Conservation (phyloP, 2,329 filamentous ascomycete species). For the Cladosporium sp. region DNA sequence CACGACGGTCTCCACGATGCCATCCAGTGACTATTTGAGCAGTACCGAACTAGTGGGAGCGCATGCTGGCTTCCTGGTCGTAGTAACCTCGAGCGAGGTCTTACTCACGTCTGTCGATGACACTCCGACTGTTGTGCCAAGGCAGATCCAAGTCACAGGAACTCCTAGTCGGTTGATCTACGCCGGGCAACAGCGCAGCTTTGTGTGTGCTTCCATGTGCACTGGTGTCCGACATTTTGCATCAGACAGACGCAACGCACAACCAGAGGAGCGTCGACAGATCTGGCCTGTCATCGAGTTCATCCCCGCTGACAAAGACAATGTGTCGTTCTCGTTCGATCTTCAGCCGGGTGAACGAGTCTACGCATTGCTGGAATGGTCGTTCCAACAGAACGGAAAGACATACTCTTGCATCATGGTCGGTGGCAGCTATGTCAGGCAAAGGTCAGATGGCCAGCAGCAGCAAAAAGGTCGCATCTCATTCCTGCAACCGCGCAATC, state of each 20-base stretch:
- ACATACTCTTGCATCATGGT: constrained; percentile 65
- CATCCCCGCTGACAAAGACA: constrained; percentile 32
- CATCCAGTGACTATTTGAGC: constrained; percentile 24
- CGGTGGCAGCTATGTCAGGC: constrained; percentile 47
- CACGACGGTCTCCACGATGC: constrained; percentile 27
- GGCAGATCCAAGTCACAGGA: constrained; percentile 32
- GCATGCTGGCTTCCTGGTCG: constrained; percentile 27
- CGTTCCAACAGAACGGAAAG: constrained; percentile 49
- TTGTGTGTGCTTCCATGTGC: constrained; percentile 51
- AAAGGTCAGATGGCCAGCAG: constrained; percentile 14
- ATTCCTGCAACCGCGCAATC: constrained; percentile 33
- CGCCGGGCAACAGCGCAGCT: constrained; percentile 36
- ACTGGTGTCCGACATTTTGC: constrained; percentile 35
- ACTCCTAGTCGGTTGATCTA: constrained; percentile 35
- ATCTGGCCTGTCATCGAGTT: constrained; percentile 50
- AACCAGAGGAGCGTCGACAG: constrained; percentile 37
- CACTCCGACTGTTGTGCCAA: constrained; percentile 27
- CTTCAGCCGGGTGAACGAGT: constrained; percentile 61
- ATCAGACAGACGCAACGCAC: constrained; percentile 24
- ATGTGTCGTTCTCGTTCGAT: constrained; percentile 31
- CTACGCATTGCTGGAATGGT: constrained; percentile 64
- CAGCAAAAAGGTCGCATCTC: constrained; percentile 49
- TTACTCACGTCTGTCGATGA: constrained; percentile 25
- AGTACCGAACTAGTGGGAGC: constrained; percentile 12
- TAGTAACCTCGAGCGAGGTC: constrained; percentile 30